These are phyloP conservation scores for Claviceps quebecensis DNA, from an alignment of 2,329 filamentous ascomycete species.

Conservation along the genomic window DNA sequence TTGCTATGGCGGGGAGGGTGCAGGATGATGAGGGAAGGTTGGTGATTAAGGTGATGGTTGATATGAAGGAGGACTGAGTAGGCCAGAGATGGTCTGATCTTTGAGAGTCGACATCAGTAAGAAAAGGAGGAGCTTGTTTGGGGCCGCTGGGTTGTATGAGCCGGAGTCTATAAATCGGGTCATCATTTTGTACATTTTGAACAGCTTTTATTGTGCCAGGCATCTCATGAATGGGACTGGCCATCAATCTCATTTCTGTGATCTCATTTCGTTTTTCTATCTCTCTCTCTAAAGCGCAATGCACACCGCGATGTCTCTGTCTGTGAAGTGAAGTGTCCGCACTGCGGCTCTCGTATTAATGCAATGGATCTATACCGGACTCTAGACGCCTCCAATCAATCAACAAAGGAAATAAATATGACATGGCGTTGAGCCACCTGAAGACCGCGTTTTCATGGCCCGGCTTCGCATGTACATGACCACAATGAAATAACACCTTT, in stretches of 20 bases:
- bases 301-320: not conserved
- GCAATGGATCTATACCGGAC: slow-evolving; percentile 4
- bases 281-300: not conserved
- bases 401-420: not conserved
- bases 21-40: slow-evolving; percentile 55
- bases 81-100: not conserved
- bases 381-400: slow-evolving; percentile 5
- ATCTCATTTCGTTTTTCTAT: too few species aligned
- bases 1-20: slow-evolving; percentile 57
- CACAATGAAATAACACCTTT: too few species aligned
- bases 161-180: too few species aligned
- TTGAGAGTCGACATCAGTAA: too few species aligned
- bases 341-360: slow-evolving; percentile 2
- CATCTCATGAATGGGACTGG: too few species aligned
- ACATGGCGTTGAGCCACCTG: not conserved
- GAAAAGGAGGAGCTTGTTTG: too few species aligned
- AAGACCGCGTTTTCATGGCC: not conserved
- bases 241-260: too few species aligned
- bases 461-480: not conserved
- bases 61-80: slow-evolving; percentile 13
- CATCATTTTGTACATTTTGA: too few species aligned
- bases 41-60: slow-evolving; percentile 60
- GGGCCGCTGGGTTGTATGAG: too few species aligned
- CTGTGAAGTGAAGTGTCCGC: not conserved
- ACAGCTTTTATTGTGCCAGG: too few species aligned